Evolutionary conservation across 2,329 filamentous ascomycete species (phyloP), one percentile per base, ranked within the genome.

Genomic region (Xylariomycetidae sp.): DNA sequence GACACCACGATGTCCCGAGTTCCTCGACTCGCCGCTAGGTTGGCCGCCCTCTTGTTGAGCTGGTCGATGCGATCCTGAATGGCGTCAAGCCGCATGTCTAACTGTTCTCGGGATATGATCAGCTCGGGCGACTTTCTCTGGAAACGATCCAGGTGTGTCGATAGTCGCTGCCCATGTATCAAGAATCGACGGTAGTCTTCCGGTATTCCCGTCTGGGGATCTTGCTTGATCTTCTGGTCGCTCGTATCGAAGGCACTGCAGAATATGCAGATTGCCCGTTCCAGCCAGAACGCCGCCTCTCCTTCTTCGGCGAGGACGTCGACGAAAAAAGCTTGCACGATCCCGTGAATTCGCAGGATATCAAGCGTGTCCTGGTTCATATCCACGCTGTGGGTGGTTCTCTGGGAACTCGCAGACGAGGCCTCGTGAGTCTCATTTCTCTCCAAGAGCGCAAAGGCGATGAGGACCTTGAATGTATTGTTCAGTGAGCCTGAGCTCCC

Each of bases 291-390:
- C 1, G 56, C 46, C 0, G 66, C 52, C 31, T 65, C 53, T 18
- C 59, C 61, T 13, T 63, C 58, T 11, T 66, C 59, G 14, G 56
- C 56, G 3, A 74, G 52, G 0, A 61, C 58, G 30, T 72, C 68
- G 16, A 69, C 54, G 36, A 74, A 72, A 41, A 74, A 75, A 3
- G 63, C 64, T 40, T 75, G 71, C 2, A 75, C 67, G 5, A 75
- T 69, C 19, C 63, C 64, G 42, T 74, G 71, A 6, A 74, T 55
- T 16, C 65, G 54, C 2, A 76, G 61, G 14, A 73, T 63, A 34
- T 76, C 72, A 6, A 74, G 55, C 25, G 56, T 63, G 22, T 73
- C 69, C 9, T 58, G 53, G 3, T 58, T 44, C 49, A 62, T 60
- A 37, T 70, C 63, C 25, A 62, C 53, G 38, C 60, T 59, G 23